phyloP scores from a whole-genome alignment of 73 alveolate genomes.

The Paramecium sexaurelia region DNA sequence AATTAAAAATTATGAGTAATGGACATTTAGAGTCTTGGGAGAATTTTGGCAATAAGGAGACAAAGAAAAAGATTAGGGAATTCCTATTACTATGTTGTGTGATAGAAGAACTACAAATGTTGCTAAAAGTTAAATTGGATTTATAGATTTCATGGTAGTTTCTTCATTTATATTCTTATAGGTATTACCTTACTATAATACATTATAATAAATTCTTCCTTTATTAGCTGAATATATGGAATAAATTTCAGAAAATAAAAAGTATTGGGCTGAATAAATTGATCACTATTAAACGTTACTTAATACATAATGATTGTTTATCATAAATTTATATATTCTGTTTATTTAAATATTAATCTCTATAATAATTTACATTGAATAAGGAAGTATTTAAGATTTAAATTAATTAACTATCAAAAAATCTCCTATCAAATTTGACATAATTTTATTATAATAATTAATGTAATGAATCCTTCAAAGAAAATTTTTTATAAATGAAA shows the following conservation, averaged over 20 bases:
- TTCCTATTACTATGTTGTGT: conserved; percentile 84
- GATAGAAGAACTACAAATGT: conserved; percentile 93
- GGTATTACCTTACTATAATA: conserved; percentile 76
- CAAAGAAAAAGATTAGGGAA: conserved; percentile 83
- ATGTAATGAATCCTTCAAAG: too few relatives aligned
- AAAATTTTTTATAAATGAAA: too few relatives aligned
- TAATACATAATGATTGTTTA: neutral
- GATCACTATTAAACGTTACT: neutral
- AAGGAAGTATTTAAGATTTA: too few relatives aligned
- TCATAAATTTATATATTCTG: neutral
- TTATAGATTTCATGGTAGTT: conserved; percentile 86
- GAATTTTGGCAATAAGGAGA: conserved; percentile 93
- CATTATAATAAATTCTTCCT: conserved; percentile 58
- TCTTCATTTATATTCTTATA: neutral
- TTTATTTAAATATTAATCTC: neutral
- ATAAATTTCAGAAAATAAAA: conserved; percentile 26
- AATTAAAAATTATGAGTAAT: conserved; percentile 71
- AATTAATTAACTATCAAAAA: too few relatives aligned
- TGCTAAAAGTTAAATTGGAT: conserved; percentile 91
- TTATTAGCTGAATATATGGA: neutral
- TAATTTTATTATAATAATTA: too few relatives aligned
- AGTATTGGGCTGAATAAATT: conserved; percentile 4
- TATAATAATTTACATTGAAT: too few relatives aligned
- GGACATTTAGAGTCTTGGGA: conserved; percentile 81
- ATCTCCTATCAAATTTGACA: too few relatives aligned